Conservation (phyloP, 1,284 basidiomycete species). For the Trichosporon ovoides region DNA sequence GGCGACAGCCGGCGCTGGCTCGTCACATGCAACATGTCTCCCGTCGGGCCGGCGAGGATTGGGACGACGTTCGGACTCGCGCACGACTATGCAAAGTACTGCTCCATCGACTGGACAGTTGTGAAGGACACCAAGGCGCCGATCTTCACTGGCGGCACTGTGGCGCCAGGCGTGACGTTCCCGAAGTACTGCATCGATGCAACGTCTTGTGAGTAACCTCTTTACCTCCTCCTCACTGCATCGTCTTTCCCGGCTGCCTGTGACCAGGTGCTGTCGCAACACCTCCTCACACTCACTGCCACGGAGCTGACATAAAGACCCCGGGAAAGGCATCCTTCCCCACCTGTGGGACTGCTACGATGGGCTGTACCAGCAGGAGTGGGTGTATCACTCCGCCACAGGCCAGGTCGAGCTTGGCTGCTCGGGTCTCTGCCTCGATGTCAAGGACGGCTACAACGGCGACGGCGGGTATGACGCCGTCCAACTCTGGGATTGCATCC, state of each 20-base stretch:
- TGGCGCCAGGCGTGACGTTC: background rate
- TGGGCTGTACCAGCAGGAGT: constrained; percentile 4
- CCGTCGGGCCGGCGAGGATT: background rate
- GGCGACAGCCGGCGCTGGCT: background rate
- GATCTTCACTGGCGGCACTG: background rate
- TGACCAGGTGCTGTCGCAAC: too few species aligned
- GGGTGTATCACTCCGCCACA: background rate
- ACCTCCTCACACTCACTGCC: background rate
- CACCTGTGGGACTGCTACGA: constrained; percentile 9
- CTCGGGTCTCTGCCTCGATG: constrained; percentile 7
- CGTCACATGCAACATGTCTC: background rate
- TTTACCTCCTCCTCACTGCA: too few species aligned
- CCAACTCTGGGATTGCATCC: constrained; percentile 8
- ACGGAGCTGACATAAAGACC: background rate
- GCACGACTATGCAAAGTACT: background rate
- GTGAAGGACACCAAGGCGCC: background rate
- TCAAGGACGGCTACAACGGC: constrained; percentile 1
- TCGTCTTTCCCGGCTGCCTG: too few species aligned
- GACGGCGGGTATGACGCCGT: background rate
- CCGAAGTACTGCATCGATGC: background rate
- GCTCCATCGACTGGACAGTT: background rate
- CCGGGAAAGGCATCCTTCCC: constrained; percentile 1
- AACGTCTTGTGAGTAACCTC: background rate
- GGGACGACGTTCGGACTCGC: background rate
- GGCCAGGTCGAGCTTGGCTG: constrained; percentile 3